These are phyloP conservation scores for Pseudonitzschia pungens DNA, from an alignment of 108 stramenopile species.

Conservation along the genomic window DNA sequence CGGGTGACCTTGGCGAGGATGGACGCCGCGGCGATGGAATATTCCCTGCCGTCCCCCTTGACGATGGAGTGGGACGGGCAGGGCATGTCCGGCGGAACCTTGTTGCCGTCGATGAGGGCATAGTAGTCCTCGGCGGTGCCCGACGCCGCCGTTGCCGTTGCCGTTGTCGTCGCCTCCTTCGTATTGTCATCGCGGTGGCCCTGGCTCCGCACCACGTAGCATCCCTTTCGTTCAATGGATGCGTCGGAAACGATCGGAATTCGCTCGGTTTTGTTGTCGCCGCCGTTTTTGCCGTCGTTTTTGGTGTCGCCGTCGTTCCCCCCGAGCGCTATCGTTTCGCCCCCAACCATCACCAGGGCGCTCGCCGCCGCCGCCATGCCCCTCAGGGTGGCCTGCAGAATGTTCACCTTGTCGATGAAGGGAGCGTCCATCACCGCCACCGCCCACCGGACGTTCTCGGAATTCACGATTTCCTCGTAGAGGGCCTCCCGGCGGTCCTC, in stretches of 20 bases:
- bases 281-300: too few species aligned
- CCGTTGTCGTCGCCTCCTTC: not conserved
- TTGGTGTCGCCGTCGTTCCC: constrained; percentile 30
- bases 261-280: too few species aligned
- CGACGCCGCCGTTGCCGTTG: not conserved
- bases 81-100: constrained; percentile 77
- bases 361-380: constrained; percentile 73
- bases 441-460: constrained; percentile 72
- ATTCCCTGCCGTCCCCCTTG: constrained; percentile 91
- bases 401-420: constrained; percentile 97
- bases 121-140: constrained; percentile 17
- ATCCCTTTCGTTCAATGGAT: constrained; percentile 49
- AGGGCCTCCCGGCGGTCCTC: constrained; percentile 69
- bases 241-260: constrained; percentile 20
- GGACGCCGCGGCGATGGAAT: constrained; percentile 92
- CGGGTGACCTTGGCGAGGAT: constrained; percentile 97
- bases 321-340: not conserved
- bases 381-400: constrained; percentile 92
- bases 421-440: constrained; percentile 77
- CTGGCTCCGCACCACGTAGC: constrained; percentile 55
- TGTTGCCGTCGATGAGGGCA: constrained; percentile 89
- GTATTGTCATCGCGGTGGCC: not conserved
- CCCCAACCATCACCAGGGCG: constrained; percentile 16
- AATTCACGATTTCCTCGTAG: constrained; percentile 33
- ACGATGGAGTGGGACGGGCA: constrained; percentile 67